Conservation (phyloP, 345 rosid species). For the Pelargonium nanum region DNA sequence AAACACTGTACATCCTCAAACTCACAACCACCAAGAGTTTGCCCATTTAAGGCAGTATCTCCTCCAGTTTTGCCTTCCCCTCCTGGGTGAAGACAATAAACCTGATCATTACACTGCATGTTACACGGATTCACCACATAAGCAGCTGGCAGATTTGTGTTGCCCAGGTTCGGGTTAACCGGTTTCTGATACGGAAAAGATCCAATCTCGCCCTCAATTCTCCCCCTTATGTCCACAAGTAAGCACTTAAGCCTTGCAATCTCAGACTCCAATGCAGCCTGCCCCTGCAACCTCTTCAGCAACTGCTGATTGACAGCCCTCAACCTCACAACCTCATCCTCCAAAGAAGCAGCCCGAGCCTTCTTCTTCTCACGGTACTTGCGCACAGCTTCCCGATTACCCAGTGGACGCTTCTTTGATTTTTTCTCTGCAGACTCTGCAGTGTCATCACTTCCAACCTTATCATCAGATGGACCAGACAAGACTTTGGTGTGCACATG, state of each 20-base stretch:
- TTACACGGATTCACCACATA: constrained; percentile 80
- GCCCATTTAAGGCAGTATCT: constrained; percentile 34
- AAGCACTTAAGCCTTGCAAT: constrained; percentile 81
- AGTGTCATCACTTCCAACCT: constrained; percentile 56
- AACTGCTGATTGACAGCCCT: constrained; percentile 77
- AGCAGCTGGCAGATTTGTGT: constrained; percentile 19
- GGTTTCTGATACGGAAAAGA: constrained; percentile 88
- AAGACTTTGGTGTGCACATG: constrained; percentile 88
- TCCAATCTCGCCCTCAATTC: constrained; percentile 96
- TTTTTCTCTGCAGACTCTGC: constrained; percentile 60
- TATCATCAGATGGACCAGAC: constrained; percentile 51
- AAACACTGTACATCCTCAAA: constrained; percentile 56
- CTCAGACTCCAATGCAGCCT: constrained; percentile 85
- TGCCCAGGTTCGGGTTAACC: constrained; percentile 19
- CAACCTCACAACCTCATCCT: constrained; percentile 65
- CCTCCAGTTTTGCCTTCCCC: constrained; percentile 14
- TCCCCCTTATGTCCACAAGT: constrained; percentile 89
- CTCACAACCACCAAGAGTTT: constrained; percentile 45
- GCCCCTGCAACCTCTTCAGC: constrained; percentile 75
- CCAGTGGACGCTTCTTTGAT: constrained; percentile 53
- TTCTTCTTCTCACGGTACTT: constrained; percentile 97
- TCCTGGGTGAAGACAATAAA: constrained; percentile 40
- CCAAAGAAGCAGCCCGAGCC: constrained; percentile 81
- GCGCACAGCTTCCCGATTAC: constrained; percentile 83
- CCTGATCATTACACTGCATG: constrained; percentile 57